Conservation (phyloP, 306 rosid genomes). For the Gynostemma pentaphyllum region DNA sequence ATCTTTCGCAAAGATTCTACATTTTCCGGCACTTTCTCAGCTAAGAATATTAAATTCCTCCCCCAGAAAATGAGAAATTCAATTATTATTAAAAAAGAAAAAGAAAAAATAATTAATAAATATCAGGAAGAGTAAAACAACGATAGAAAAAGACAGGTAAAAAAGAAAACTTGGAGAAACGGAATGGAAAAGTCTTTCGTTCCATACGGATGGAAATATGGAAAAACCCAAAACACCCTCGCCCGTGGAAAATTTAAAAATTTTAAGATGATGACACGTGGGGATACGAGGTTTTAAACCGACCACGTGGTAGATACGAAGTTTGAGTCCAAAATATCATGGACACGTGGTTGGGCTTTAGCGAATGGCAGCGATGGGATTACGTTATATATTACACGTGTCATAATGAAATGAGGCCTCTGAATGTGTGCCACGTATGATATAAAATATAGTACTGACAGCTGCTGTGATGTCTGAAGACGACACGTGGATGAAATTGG, state of each 20-base stretch:
- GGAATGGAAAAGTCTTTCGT: background rate
- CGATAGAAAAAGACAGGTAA: background rate
- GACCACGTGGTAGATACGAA: background rate
- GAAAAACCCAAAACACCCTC: conserved; percentile 20
- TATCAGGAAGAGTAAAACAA: no score
- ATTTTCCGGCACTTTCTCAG: conserved; percentile 18
- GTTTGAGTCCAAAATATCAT: background rate
- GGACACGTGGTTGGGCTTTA: background rate
- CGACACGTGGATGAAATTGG: no score
- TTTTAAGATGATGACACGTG: conserved; percentile 24
- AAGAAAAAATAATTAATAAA: background rate
- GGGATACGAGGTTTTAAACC: background rate
- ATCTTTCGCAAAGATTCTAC: background rate
- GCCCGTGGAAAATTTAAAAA: background rate
- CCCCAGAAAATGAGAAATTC: no score
- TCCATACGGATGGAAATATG: background rate
- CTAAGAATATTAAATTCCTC: background rate
- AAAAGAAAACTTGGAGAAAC: background rate
- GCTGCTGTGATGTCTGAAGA: background rate
- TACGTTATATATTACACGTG: background rate
- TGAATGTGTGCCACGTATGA: background rate
- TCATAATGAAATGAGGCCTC: background rate
- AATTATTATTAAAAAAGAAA: background rate
- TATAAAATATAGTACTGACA: background rate
- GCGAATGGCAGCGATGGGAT: background rate